These are phyloP conservation scores for Neofusicoccum kwambonambiense DNA, from an alignment of 2,329 filamentous ascomycete genomes.

Conservation along the genomic window DNA sequence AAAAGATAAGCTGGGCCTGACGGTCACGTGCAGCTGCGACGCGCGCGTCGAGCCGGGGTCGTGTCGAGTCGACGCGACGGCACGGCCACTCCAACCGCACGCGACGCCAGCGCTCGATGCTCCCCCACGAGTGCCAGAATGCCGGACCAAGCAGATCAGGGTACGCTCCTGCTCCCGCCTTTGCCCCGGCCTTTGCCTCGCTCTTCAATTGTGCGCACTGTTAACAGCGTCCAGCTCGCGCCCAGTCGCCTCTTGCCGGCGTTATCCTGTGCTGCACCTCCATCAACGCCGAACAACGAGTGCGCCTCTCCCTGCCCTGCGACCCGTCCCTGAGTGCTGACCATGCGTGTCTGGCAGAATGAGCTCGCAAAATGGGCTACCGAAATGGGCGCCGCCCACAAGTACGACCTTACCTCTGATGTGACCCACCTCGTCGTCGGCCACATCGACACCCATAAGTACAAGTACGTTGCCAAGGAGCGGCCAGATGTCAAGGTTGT, in stretches of 20 bases:
- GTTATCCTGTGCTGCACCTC: constrained; percentile 86
- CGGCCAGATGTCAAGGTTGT: constrained; percentile 83
- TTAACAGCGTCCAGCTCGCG: constrained; percentile 28
- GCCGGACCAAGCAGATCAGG: constrained; percentile 29
- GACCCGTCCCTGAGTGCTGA: constrained; percentile 4
- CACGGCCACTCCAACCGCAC: not conserved
- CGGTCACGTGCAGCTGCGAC: not conserved
- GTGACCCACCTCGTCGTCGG: constrained; percentile 94
- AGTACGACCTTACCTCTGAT: constrained; percentile 90
- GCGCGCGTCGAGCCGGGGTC: not conserved
- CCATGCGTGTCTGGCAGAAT: constrained; percentile 33
- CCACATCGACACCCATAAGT: constrained; percentile 86
- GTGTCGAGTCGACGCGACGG: not conserved
- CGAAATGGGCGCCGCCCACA: constrained; percentile 84
- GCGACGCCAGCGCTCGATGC: constrained; percentile 2
- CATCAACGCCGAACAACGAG: constrained; percentile 74
- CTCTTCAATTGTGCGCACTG: not conserved
- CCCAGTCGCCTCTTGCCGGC: constrained; percentile 48
- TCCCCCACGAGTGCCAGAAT: constrained; percentile 17
- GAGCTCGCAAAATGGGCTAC: constrained; percentile 63
- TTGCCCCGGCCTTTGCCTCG: not conserved
- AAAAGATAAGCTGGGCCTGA: not conserved
- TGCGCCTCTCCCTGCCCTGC: constrained; percentile 44
- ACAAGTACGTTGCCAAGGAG: constrained; percentile 89
- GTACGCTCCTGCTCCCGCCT: constrained; percentile 22